Evolutionary conservation across 768 basidiomycete genomes (phyloP).

Genomic region (Lactarius vividus): DNA sequence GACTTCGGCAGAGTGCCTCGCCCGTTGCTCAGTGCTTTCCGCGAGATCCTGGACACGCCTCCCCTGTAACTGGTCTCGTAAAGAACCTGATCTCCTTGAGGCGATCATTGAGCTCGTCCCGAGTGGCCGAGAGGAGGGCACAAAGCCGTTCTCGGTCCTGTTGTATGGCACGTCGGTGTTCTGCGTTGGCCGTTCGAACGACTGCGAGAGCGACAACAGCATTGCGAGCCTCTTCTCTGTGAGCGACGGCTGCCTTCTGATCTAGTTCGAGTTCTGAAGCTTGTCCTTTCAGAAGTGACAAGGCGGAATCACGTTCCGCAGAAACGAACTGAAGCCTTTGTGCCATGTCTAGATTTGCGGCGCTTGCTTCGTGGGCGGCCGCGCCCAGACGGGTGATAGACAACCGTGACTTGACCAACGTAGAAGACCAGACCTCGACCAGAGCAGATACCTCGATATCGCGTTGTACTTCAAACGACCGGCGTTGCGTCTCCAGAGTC

Average conservation of each 20-base stretch:
- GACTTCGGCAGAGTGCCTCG: constrained; percentile 12
- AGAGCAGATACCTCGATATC: constrained; percentile 31
- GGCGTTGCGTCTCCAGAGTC: constrained; percentile 35
- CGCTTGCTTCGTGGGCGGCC: not conserved
- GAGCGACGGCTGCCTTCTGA: not conserved
- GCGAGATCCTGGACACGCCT: constrained; percentile 15
- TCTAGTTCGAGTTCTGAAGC: constrained; percentile 8
- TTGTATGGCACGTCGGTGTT: constrained; percentile 6
- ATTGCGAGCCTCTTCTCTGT: constrained; percentile 12
- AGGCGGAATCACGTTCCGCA: not conserved
- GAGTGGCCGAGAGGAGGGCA: constrained; percentile 19
- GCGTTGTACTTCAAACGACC: constrained; percentile 29
- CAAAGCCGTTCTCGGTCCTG: constrained; percentile 18
- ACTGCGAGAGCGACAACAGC: constrained; percentile 16
- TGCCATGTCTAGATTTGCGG: not conserved
- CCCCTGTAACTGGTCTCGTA: constrained; percentile 23
- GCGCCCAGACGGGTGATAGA: not conserved
- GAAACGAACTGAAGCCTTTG: constrained; percentile 13
- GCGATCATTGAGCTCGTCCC: constrained; percentile 18
- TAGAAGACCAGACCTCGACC: constrained; percentile 30
- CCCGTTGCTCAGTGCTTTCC: constrained; percentile 9
- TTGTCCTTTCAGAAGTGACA: constrained; percentile 7
- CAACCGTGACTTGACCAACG: constrained; percentile 17
- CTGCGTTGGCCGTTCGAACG: constrained; percentile 10
- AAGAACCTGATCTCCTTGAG: constrained; percentile 11